phyloP scores from a whole-genome alignment of 2,329 filamentous ascomycete genomes.

The Claviceps humidiphila region DNA sequence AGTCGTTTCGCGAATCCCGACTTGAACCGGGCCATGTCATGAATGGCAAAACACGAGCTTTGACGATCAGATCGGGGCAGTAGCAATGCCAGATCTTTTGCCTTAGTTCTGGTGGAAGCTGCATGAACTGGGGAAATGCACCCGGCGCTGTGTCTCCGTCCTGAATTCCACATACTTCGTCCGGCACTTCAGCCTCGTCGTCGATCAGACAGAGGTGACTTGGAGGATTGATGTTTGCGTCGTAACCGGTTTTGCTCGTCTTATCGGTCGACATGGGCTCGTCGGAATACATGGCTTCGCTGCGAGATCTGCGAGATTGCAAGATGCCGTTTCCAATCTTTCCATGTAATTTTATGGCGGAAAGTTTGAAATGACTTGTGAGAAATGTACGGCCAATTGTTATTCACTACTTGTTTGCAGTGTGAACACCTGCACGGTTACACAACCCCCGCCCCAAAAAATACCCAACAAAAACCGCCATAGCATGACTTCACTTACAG shows the following conservation, averaged over 20 bases:
- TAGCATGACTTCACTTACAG: no score
- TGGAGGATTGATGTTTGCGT: background rate
- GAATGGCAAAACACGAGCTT: slow-evolving; percentile 12
- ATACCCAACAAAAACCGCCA: no score
- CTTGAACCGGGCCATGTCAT: background rate
- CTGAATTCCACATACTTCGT: background rate
- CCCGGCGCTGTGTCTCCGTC: background rate
- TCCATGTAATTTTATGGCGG: no score
- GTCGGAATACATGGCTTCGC: background rate
- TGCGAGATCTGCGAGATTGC: background rate
- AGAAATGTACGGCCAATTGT: no score
- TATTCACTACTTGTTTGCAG: no score
- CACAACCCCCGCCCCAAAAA: no score
- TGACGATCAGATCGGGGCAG: slow-evolving; percentile 16
- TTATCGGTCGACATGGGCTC: background rate
- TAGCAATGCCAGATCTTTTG: slow-evolving; percentile 20
- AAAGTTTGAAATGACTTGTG: no score
- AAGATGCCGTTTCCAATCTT: background rate
- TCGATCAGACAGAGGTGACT: slow-evolving; percentile 4
- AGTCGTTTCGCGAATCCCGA: slow-evolving; percentile 4
- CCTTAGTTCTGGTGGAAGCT: slow-evolving; percentile 22
- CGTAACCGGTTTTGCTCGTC: slow-evolving; percentile 1
- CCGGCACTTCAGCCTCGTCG: slow-evolving; percentile 6
- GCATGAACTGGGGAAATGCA: slow-evolving; percentile 13
- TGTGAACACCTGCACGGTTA: no score